Base-by-base conservation (phyloP, 257 asterid species). In the Salvia splendens region DNA sequence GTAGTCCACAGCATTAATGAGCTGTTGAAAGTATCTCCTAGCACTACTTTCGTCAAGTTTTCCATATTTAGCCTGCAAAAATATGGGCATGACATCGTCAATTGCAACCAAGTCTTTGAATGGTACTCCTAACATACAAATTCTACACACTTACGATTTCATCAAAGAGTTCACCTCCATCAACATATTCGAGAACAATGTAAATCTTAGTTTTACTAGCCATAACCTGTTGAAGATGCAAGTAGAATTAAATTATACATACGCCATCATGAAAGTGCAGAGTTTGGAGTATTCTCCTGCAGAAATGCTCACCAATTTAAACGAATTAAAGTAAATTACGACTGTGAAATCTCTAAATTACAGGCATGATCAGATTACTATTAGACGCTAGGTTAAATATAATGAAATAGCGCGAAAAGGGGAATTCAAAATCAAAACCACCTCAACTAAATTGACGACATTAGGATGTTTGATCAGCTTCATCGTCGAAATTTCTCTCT, bases 131-230 rank as follows among this genome's bases (percentile, higher is more conserved):
- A n/a, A n/a, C n/a, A n/a, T n/a, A n/a, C n/a, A n/a, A 64, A 55
- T 17, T 8, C 11, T 12, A 61, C 24, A 53, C 9, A 58, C 81
- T 83, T 82, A 89, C 96, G 50, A 89, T 87, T 84, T 85, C 81
- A 74, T 89, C 96, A 72, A 89, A 89, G 67, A 89, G 95, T 81
- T 89, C 95, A 11, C 95, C 91, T 66, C 96, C 96, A 53, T 79
- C 85, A 48, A 87, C 96, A 68, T 81, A 85, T 73, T 89, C 95
- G 7, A 87, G 92, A 46, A 89, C 84, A 72, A 89, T 85, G 67
- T 89, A 89, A 72, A 89, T 89, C 89, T 87, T 89, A 17, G 84
- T 79, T 79, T 74, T 87, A 87, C 96, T 89, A 45, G 92, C 96
- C 90, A 89, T 78, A 63, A 89, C 95, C 95, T 89, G 70, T 59